Conservation (phyloP, 169 alveolate genomes). For the Perkinsus marinus region DNA sequence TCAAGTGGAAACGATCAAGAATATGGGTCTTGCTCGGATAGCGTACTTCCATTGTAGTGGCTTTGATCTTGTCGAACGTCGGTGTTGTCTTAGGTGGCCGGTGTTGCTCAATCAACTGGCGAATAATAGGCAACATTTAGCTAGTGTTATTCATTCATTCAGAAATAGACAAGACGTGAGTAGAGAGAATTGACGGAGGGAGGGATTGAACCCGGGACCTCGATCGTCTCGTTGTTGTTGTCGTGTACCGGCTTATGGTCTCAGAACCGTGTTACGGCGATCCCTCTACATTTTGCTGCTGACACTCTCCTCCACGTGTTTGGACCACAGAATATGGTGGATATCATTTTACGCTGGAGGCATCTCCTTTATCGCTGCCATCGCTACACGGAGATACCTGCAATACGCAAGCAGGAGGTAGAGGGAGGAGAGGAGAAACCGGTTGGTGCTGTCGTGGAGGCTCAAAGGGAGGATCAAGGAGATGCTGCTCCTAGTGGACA, state of each 20-base stretch:
- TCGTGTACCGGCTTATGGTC: no score
- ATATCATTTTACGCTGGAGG: background rate
- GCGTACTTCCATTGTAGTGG: background rate
- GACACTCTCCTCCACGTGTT: background rate
- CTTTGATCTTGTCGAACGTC: background rate
- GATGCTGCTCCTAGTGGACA: no score
- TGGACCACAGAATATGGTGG: background rate
- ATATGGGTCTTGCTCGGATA: background rate
- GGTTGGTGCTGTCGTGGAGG: background rate
- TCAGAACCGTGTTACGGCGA: background rate
- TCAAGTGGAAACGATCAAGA: background rate
- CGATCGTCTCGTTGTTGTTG: no score
- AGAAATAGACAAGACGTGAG: background rate
- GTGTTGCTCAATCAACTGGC: background rate
- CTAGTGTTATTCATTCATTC: background rate
- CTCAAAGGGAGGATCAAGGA: no score
- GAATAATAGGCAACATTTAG: background rate
- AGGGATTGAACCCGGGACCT: background rate
- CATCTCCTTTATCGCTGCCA: background rate
- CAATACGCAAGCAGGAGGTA: background rate
- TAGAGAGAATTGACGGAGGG: no score
- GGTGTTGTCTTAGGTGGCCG: background rate
- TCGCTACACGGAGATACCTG: background rate
- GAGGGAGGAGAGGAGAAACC: background rate
- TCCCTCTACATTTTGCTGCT: background rate